phyloP scores from a whole-genome alignment of 495 filamentous ascomycete genomes.

The Massariosphaeria phaeospora region DNA sequence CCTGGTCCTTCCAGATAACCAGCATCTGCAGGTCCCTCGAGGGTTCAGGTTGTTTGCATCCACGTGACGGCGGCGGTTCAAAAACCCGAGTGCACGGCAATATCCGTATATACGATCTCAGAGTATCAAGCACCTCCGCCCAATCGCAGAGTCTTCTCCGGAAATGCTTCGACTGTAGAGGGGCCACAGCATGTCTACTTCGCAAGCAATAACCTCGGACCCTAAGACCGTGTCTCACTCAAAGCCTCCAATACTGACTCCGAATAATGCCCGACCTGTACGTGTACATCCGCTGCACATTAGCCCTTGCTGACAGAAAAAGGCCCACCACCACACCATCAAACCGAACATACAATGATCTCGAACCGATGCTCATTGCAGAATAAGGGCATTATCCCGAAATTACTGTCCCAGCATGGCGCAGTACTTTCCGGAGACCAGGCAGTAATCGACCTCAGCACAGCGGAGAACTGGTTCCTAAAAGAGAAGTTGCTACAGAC shows the following conservation, averaged over 20 bases:
- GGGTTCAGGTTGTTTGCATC: too few relatives aligned
- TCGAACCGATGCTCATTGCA: conserved; percentile 4
- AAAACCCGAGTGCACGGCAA: too few relatives aligned
- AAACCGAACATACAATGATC: background rate
- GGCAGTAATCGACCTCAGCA: conserved; percentile 31
- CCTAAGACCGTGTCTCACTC: background rate
- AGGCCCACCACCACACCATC: background rate
- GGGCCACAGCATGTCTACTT: background rate
- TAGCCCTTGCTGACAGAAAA: background rate
- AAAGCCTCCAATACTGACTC: background rate
- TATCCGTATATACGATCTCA: too few relatives aligned
- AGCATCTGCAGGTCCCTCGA: too few relatives aligned
- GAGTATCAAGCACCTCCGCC: too few relatives aligned
- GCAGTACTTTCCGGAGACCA: background rate
- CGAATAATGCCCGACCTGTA: background rate
- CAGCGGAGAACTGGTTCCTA: conserved; percentile 36
- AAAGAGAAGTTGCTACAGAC: conserved; percentile 20
- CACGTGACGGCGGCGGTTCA: too few relatives aligned
- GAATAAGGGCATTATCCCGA: conserved; percentile 10
- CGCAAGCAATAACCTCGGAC: background rate
- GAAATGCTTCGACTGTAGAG: background rate
- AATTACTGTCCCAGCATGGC: conserved; percentile 6
- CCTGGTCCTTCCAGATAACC: too few relatives aligned
- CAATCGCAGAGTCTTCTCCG: background rate
- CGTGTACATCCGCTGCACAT: background rate